A percentile compares a stretch with the other conserved stretches of the same genome.
Evolutionary conservation across 441 rosid genomes (phyloP).

Genomic region (Rhodomyrtus psidioides): DNA sequence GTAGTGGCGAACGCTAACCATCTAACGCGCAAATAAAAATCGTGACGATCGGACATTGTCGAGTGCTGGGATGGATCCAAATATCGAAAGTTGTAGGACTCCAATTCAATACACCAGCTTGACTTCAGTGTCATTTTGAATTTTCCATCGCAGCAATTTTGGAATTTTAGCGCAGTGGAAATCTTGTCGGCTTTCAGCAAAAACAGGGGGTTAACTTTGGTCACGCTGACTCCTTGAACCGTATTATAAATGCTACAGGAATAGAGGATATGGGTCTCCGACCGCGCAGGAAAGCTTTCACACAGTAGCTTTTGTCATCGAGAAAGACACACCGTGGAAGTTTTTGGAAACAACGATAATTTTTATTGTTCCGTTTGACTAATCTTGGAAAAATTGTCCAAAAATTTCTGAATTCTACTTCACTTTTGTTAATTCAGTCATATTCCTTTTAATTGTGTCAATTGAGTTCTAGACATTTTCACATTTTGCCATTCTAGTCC

Average conservation of each 20-base stretch:
- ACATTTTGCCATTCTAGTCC: too few species aligned
- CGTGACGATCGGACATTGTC: too few species aligned
- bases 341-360: too few species aligned
- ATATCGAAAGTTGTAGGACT: background rate
- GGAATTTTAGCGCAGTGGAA: background rate
- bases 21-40: background rate
- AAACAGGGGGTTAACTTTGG: background rate
- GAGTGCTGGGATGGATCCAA: background rate
- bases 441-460: too few species aligned
- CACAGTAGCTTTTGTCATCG: background rate
- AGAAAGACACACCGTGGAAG: background rate
- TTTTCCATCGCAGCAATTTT: background rate
- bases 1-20: accelerated
- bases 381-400: too few species aligned
- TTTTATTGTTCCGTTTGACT: too few species aligned
- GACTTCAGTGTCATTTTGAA: background rate
- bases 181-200: background rate
- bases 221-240: background rate
- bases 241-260: background rate
- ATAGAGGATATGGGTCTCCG: background rate
- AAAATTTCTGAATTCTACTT: too few species aligned
- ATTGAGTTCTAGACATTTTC: too few species aligned
- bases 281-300: background rate
- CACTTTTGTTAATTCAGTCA: too few species aligned
- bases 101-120: background rate